Conservation (phyloP, 2,329 filamentous ascomycete genomes). For the Penicillium psychrosexuale region DNA sequence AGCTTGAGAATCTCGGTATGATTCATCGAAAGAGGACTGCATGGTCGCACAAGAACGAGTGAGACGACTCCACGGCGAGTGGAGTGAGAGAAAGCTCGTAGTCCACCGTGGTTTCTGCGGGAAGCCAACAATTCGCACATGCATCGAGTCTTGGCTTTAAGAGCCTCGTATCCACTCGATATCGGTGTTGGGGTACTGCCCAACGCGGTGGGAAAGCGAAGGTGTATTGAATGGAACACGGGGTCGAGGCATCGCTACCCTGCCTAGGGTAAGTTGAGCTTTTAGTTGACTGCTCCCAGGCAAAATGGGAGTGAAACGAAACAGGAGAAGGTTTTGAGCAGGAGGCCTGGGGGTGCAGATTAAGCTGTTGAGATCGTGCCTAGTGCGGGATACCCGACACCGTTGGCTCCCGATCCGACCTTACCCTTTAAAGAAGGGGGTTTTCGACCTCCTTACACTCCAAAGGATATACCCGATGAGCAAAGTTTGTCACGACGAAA, state of each 20-base stretch:
- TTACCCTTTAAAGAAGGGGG: background rate
- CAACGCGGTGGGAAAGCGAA: background rate
- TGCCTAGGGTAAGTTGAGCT: background rate
- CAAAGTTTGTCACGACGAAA: background rate
- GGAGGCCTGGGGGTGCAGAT: background rate
- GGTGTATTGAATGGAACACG: background rate
- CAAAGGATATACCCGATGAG: background rate
- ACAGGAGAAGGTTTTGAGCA: background rate
- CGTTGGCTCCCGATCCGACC: slow-evolving; percentile 1
- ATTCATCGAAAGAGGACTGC: background rate
- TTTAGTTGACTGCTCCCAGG: background rate
- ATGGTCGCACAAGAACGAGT: background rate
- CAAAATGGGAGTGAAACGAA: background rate
- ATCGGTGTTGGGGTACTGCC: background rate
- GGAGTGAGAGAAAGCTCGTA: background rate
- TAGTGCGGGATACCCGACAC: slow-evolving; percentile 2
- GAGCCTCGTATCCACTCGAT: background rate
- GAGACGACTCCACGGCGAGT: background rate
- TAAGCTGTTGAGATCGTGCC: slow-evolving; percentile 1
- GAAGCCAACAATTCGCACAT: background rate
- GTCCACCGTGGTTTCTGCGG: background rate
- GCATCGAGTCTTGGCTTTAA: background rate
- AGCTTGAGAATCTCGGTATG: background rate
- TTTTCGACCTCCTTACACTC: background rate
- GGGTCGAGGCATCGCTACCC: background rate